Evolutionary conservation across 345 rosid genomes (phyloP), one percentile per base, ranked within the genome.

Genomic region (Citrus inodora): DNA sequence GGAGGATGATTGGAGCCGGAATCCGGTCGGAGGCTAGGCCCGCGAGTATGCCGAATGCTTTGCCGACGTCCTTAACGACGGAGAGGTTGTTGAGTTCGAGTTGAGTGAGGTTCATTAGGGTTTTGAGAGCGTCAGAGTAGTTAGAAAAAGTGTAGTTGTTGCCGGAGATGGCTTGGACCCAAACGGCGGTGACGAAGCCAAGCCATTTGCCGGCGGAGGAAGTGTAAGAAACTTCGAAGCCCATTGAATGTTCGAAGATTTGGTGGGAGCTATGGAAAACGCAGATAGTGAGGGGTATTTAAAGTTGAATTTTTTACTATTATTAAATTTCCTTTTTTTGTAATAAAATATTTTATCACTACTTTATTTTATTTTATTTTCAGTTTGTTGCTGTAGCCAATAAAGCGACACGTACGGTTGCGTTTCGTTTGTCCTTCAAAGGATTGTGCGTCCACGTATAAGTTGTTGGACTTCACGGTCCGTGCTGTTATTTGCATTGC

Each of bases 121-220:
- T 82, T 65, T 95, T 95, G 60, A 95, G 86, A 73, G 97, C 93
- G 16, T 89, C 93, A 0, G 99, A 95, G 85, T 95, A 95, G 74
- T 95, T 93, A 1, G 99, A 91, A 84, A 95, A 95, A 1, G 97
- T 89, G 87, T 95, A 93, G 77, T 95, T 95, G 88, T 95, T 95
- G 82, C 99, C 99, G 28, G 99, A 92, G 53, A 95, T 85, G 74
- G 94, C 65, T 82, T 92, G 97, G 25, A 95, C 97, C 99, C 99
- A 95, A 27, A 95, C 96, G 22, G 99, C 99, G 0, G 97, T 90
- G 0, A 95, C 96, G 58, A 95, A 91, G 1, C 98, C 99, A 33
- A 95, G 90, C 99, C 99, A 95, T 90, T 92, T 93, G 27, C 79
- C n/a, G 80, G 94, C 80, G 53, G 75, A 40, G 66, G 87, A 79